phyloP scores from a whole-genome alignment of 1,284 basidiomycete genomes.

The Tylopilus sp. region DNA sequence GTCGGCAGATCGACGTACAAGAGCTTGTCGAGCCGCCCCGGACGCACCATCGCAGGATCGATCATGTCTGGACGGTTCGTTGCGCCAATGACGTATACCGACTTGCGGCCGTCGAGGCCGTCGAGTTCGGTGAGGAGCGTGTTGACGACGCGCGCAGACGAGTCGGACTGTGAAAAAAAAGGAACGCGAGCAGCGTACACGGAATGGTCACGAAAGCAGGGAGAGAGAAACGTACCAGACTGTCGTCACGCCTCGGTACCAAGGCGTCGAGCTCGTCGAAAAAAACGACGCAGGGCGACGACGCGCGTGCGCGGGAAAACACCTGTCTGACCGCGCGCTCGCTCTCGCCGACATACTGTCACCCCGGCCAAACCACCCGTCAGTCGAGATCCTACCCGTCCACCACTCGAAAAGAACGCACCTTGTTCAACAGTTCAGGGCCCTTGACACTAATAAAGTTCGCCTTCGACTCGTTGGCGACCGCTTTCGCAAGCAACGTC shows the following conservation, averaged over 20 bases:
- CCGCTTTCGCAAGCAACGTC: constrained; percentile 92
- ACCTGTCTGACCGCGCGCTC: constrained; percentile 93
- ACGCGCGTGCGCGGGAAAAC: constrained; percentile 83
- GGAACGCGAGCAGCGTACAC: too few relatives aligned
- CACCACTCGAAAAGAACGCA: constrained; percentile 26
- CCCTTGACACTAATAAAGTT: constrained; percentile 99
- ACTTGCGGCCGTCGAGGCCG: constrained; percentile 84
- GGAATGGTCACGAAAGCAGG: too few relatives aligned
- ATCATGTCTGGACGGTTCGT: constrained; percentile 99
- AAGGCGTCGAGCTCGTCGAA: constrained; percentile 97
- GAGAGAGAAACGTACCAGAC: constrained; percentile 52
- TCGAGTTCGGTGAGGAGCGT: constrained; percentile 95
- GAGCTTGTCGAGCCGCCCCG: constrained; percentile 92
- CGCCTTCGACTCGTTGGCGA: constrained; percentile 89
- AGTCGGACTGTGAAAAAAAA: constrained; percentile 92
- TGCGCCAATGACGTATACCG: constrained; percentile 93
- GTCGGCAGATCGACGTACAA: constrained; percentile 92
- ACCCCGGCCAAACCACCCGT: background rate
- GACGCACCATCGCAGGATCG: constrained; percentile 97
- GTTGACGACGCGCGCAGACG: constrained; percentile 95
- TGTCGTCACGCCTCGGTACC: constrained; percentile 90
- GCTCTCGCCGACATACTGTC: constrained; percentile 94
- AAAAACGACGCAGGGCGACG: constrained; percentile 87
- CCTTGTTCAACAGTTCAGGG: constrained; percentile 94
- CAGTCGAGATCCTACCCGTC: background rate